Evolutionary conservation across 1,139 yeast genomes (phyloP).

Genomic region (Hyphopichia burtonii): DNA sequence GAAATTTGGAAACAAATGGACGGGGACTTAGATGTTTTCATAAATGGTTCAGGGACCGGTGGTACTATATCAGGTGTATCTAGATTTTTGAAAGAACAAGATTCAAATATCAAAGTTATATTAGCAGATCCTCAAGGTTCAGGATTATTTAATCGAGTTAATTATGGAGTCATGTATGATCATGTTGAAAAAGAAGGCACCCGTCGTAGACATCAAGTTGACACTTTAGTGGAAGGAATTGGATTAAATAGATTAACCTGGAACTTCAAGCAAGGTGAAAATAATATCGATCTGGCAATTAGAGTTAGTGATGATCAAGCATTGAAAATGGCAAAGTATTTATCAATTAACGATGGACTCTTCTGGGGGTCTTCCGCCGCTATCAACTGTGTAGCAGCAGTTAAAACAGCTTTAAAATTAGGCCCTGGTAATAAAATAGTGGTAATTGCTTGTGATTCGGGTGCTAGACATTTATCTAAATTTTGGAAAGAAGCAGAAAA

Average conservation of each 20-base stretch:
- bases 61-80: slow-evolving; percentile 92
- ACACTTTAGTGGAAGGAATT: slow-evolving; percentile 90
- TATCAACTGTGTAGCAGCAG: slow-evolving; percentile 89
- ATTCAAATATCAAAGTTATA: slow-evolving; percentile 42
- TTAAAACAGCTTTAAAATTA: slow-evolving; percentile 54
- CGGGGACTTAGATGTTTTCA: slow-evolving; percentile 67
- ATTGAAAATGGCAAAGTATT: slow-evolving; percentile 78
- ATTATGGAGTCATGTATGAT: slow-evolving; percentile 92
- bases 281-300: slow-evolving; percentile 71
- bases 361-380: slow-evolving; percentile 93
- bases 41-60: slow-evolving; percentile 74
- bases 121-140: slow-evolving; percentile 97
- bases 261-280: slow-evolving; percentile 74
- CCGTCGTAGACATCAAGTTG: slow-evolving; percentile 93
- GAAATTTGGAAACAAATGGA: slow-evolving; percentile 75
- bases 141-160: slow-evolving; percentile 81
- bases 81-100: slow-evolving; percentile 58
- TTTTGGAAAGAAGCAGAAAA: slow-evolving; percentile 77
- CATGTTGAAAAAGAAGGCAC: slow-evolving; percentile 88
- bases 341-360: slow-evolving; percentile 81
- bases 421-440: slow-evolving; percentile 74
- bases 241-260: slow-evolving; percentile 85
- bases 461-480: slow-evolving; percentile 83
- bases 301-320: slow-evolving; percentile 82
- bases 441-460: slow-evolving; percentile 91